Evolutionary conservation across 2,329 filamentous ascomycete genomes (phyloP), one percentile per base, ranked within the genome.

Genomic region (Orbilia blumenaviensis): DNA sequence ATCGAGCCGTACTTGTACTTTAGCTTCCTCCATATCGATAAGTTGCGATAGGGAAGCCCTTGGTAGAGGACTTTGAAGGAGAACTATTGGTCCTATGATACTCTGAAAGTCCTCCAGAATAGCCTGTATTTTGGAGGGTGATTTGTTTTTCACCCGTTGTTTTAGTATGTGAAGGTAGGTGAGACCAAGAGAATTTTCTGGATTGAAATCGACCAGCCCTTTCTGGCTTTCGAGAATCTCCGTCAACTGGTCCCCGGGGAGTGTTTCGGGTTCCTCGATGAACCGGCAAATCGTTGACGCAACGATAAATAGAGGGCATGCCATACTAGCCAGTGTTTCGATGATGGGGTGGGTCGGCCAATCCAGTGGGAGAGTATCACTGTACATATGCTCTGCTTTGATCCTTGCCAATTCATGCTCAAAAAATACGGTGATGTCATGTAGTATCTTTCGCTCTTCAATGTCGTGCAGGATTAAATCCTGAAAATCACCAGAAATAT

Each of bases 241-340:
- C 34, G 42, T 29, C 6, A 75, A 41, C 14, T 42, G 60, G 16
- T 46, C 27, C 27, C 48, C 21, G 2, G 61, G 27, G 16, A 29
- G 36, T 10, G 48, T 50, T 34, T 48, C 64, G 12, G 14, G 46
- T 41, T 77, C 50, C 4, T 38, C 54, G 34, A 69, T 27, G 29
- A 66, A 77, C 3, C 72, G 66, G 23, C 58, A 77, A 6, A 64
- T 50, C n/a, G 72, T 77, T 23, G 72, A 50, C 6, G 72, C 72
- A 16, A 42, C 58, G 21, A 77, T 77, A 27, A 77, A 77, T 14
- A 77, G 41, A 6, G 71, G 71, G 7, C 50, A 12, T 7, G 66
- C 18, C 25, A 69, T 77, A 5, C 27, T 34, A 2, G 32, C 56
- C 5, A 77, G 38, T 23, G 5, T 54, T 21, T 50, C 10, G 6